Base-by-base conservation (phyloP, 2,329 filamentous ascomycete species). In the Apiospora hydei region DNA sequence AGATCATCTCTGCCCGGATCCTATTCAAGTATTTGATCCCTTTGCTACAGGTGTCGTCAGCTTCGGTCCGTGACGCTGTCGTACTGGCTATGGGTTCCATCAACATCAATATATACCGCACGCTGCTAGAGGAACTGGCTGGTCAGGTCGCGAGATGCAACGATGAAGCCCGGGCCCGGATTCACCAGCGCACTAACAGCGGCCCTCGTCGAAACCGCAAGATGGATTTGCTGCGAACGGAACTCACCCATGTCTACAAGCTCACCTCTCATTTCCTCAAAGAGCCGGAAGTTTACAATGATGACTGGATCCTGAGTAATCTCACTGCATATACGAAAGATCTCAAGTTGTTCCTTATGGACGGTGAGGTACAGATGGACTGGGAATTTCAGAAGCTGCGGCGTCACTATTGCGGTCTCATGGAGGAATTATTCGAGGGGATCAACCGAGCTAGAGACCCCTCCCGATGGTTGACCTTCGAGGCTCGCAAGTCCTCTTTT, bases 201-300 rank as follows among this genome's bases (percentile, higher is more conserved):
- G 94, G 91, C 75, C 93, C 95, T 1, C 91, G 93, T 66, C 88
- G 94, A 71, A 97, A 94, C 79, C 90, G 92, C 70, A 94, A 92
- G 79, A 96, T 94, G 75, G 96, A 98, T 79, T 86, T 95, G 44
- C 83, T 99, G 46, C 90, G 97, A 70, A 98, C 96, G 0, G 96
- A 98, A 80, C 95, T 98, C 69, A 98, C 97, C 0, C 94, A 98
- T 79, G 94, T 99, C 10, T 98, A 98, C 83, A 96, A 97, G 80
- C 86, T 98, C 47, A 98, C 96, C 0, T 95, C 95, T 0, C 93
- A 95, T 77, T 98, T 98, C 76, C 85, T 99, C 49, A 92, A 93
- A 74, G 89, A 94, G 61, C 86, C 92, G 0, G 91, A 94, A 67
- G 90, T 97, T 5, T 94, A 93, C 80, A 90, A 93, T 72, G 94